These are phyloP conservation scores for Hemileccinum hortonii DNA, from an alignment of 1,284 basidiomycete genomes.

Conservation along the genomic window DNA sequence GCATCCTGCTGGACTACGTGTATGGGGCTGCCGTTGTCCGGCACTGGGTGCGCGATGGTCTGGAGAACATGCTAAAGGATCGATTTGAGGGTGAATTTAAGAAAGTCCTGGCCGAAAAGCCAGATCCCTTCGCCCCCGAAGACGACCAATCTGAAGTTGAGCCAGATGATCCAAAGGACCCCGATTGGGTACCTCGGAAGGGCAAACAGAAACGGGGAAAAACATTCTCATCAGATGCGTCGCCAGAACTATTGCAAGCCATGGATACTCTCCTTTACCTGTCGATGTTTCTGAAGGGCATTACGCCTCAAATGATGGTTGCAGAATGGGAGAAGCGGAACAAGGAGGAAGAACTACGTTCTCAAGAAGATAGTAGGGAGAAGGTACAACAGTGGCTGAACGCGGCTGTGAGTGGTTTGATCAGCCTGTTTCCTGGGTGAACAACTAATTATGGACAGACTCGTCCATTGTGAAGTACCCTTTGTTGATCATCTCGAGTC, in stretches of 20 bases:
- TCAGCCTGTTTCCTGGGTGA: no score
- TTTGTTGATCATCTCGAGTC: no score
- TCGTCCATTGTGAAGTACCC: no score
- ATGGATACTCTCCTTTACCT: background rate
- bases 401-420: background rate
- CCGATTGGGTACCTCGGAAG: background rate
- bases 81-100: no score
- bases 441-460: no score
- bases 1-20: no score
- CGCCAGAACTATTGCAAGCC: background rate
- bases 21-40: no score
- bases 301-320: background rate
- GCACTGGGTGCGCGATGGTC: no score
- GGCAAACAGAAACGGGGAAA: background rate
- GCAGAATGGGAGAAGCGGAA: background rate
- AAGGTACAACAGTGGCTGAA: background rate
- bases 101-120: background rate
- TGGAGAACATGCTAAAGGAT: background rate
- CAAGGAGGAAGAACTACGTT: background rate
- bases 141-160: background rate
- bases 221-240: background rate
- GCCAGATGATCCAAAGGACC: background rate
- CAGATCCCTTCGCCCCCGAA: no score
- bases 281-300: background rate
- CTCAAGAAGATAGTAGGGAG: background rate